Evolutionary conservation across 331 rosid genomes (phyloP).

Genomic region (Arachis monticola): DNA sequence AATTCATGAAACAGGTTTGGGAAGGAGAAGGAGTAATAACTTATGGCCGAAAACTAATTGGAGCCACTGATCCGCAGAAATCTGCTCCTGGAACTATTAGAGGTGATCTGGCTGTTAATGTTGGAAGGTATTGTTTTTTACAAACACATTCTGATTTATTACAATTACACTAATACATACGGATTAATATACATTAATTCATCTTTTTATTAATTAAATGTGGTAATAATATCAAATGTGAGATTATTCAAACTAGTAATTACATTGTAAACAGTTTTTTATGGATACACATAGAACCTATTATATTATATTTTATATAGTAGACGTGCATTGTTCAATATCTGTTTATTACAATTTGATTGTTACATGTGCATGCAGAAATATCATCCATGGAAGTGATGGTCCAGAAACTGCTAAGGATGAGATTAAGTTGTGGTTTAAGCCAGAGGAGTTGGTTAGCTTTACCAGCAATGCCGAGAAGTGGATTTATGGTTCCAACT

Average conservation of each 20-base stretch:
- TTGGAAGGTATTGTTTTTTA: constrained; percentile 72
- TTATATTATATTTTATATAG: no score
- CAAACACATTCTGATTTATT: neutral
- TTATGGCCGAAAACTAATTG: constrained; percentile 89
- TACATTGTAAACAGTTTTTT: no score
- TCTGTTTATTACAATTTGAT: constrained; percentile 29
- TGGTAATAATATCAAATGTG: no score
- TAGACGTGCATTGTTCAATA: neutral
- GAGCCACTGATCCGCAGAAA: constrained; percentile 98
- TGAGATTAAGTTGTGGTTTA: constrained; percentile 89
- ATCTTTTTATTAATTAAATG: no score
- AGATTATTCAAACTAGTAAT: no score
- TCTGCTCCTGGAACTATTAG: constrained; percentile 97
- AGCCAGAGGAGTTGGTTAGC: constrained; percentile 79
- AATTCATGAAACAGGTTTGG: constrained; percentile 72
- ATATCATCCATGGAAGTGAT: constrained; percentile 97
- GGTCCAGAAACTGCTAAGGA: constrained; percentile 94
- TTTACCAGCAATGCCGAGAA: constrained; percentile 86
- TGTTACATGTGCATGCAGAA: constrained; percentile 51
- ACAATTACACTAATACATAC: neutral
- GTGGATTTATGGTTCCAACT: constrained; percentile 85
- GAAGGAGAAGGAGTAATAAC: constrained; percentile 95
- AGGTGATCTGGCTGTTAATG: constrained; percentile 96
- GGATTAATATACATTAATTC: no score
- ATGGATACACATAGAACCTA: no score